Evolutionary conservation across 768 basidiomycete species (phyloP).

Genomic region (Mycena rebaudengoi): DNA sequence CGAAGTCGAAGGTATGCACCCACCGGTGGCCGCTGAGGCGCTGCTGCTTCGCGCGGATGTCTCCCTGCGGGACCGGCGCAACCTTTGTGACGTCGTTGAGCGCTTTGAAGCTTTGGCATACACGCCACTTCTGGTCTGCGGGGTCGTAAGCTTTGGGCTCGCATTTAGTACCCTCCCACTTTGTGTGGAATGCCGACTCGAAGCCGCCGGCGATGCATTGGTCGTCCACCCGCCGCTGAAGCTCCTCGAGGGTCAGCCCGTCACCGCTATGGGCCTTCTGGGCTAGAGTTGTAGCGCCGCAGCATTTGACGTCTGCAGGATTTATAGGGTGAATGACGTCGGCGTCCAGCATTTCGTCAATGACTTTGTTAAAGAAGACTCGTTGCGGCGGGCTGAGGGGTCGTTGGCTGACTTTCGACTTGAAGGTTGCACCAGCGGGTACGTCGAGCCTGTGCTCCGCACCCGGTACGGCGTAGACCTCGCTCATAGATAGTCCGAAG

Average conservation of each 20-base stretch:
- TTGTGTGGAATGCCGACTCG: neutral
- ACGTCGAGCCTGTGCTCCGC: too few relatives aligned
- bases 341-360: slow-evolving; percentile 32
- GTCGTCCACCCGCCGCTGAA: neutral
- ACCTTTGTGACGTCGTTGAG: slow-evolving; percentile 42
- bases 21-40: slow-evolving; percentile 44
- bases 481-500: too few relatives aligned
- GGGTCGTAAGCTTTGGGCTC: too few relatives aligned
- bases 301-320: slow-evolving; percentile 13
- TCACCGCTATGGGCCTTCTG: slow-evolving; percentile 14
- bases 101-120: slow-evolving; percentile 48
- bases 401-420: slow-evolving; percentile 23
- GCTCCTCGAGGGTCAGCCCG: slow-evolving; percentile 6
- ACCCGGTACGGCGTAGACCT: too few relatives aligned
- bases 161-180: neutral
- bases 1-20: slow-evolving; percentile 45
- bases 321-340: neutral
- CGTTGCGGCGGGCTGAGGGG: slow-evolving; percentile 30
- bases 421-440: slow-evolving; percentile 17
- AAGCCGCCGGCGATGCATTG: slow-evolving; percentile 1
- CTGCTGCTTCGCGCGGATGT: slow-evolving; percentile 49
- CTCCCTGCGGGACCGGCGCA: slow-evolving; percentile 42
- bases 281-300: neutral
- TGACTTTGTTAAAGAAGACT: slow-evolving; percentile 20
- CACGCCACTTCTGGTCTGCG: slow-evolving; percentile 42